These are phyloP conservation scores for Eutypa lata DNA, from an alignment of 2,329 filamentous ascomycete species.

Conservation along the genomic window DNA sequence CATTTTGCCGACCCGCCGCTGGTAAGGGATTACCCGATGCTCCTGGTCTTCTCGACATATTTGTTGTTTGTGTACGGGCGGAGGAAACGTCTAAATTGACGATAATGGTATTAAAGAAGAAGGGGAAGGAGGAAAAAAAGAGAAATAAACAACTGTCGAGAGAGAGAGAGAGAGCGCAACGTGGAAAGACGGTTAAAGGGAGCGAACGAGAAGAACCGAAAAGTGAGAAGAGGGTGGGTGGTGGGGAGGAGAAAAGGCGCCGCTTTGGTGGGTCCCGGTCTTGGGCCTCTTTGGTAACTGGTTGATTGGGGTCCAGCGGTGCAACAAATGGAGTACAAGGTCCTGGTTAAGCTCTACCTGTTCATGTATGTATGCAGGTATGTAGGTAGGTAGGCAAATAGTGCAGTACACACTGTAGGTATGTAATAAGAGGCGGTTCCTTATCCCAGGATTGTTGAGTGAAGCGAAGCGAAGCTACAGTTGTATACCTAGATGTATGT, in stretches of 20 bases:
- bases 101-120: constrained; percentile 12
- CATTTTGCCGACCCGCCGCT: constrained; percentile 58
- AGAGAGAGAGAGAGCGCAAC: constrained; percentile 14
- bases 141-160: constrained; percentile 15
- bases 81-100: constrained; percentile 16
- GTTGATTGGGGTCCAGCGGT: constrained; percentile 1
- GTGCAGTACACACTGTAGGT: too few species aligned
- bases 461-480: background rate
- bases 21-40: constrained; percentile 34
- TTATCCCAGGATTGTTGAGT: background rate
- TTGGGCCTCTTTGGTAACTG: constrained; percentile 3
- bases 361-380: background rate
- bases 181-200: constrained; percentile 17
- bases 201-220: constrained; percentile 17
- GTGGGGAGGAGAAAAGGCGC: constrained; percentile 28
- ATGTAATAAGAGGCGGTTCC: background rate
- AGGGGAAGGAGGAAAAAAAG: constrained; percentile 11
- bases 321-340: background rate
- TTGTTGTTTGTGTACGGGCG: constrained; percentile 11
- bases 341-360: background rate
- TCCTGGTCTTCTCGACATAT: constrained; percentile 35
- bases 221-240: constrained; percentile 20
- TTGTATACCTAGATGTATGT: too few species aligned
- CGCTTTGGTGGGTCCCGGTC: constrained; percentile 18
- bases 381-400: too few species aligned